Percentiles rank a stretch among this genome's conserved stretches.
Conservation (phyloP, 2,329 filamentous ascomycete genomes). For the Eutypa lata region DNA sequence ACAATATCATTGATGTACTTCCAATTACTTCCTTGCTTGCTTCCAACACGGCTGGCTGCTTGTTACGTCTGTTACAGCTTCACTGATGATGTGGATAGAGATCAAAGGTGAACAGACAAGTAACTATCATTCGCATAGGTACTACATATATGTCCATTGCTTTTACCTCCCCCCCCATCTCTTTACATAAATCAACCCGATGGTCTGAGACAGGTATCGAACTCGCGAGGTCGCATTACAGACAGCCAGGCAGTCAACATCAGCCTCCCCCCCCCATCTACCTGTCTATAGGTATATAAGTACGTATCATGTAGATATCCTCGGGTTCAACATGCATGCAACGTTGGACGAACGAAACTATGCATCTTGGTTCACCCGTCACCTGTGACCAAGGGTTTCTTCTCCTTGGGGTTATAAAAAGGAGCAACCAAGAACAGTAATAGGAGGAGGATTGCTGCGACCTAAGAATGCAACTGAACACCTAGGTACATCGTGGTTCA, state of each 20-base stretch:
- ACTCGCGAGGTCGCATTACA: background rate
- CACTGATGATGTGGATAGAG: too few relatives aligned
- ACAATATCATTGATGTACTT: too few relatives aligned
- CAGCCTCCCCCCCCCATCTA: background rate
- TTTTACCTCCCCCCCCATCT: background rate
- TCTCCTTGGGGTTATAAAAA: background rate
- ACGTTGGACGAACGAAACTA: background rate
- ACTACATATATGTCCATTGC: too few relatives aligned
- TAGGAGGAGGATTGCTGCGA: background rate
- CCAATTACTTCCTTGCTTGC: too few relatives aligned
- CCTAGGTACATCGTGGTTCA: too few relatives aligned
- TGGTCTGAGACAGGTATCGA: background rate
- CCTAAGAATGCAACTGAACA: too few relatives aligned
- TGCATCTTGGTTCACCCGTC: background rate
- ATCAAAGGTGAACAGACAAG: too few relatives aligned
- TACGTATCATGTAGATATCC: too few relatives aligned
- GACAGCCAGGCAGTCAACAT: background rate
- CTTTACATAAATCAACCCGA: background rate
- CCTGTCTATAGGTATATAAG: too few relatives aligned
- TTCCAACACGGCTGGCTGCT: too few relatives aligned
- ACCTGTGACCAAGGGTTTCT: background rate
- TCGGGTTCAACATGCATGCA: background rate
- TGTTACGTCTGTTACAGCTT: too few relatives aligned
- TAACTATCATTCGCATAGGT: too few relatives aligned
- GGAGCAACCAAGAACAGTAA: background rate